Base-by-base conservation (phyloP, 164 flowering plant species). In the Taxillus chinensis region DNA sequence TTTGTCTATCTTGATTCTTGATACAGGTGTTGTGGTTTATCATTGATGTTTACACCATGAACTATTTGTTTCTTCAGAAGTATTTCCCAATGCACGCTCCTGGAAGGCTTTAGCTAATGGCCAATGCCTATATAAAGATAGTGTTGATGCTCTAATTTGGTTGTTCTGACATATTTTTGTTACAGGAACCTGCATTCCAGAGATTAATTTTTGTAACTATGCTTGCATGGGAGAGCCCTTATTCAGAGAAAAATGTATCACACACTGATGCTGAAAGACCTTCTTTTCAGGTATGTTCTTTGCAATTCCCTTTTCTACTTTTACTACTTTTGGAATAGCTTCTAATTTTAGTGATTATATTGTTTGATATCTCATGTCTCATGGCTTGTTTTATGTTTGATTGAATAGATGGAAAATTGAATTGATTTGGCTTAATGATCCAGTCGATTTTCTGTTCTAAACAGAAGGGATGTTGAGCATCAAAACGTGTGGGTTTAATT, bases 221-320 rank as follows among this genome's bases (percentile, higher is more conserved):
- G 99, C 87, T 90, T 68, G 99, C 96, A 8, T 93, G 99, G 99
- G 82, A 84, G 71, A 81, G 78, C 65, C 97, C 97, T 9, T 83
- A 84, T 60, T n/a, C 63, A 41, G 74, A 72, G 55, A 72, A 69
- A 45, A 60, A 49, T 55, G 79, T 65, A 64, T 64, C 71, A 50
- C 50, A 17, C 52, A 60, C 58, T 51, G 45, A 45, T 64, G 45
- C 45, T 64, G 75, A 65, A 43, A 77, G 66, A 62, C 68, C 74
- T 70, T 75, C 76, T 66, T 69, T 88, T 61, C 78, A 86, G 96
- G 96, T 89, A 60, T 52, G 42, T 40, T 17, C 55, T 64, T 67
- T 66, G 27, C 50, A 17, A 54, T 69, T 2, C 27, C 27, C 27
- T 27, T 27, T 27, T 27, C 27, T 27, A 27, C 16, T 17, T 61